Evolutionary conservation across 176 grass and related monocot genomes (phyloP).

Genomic region (Tillandsia fasciculata): DNA sequence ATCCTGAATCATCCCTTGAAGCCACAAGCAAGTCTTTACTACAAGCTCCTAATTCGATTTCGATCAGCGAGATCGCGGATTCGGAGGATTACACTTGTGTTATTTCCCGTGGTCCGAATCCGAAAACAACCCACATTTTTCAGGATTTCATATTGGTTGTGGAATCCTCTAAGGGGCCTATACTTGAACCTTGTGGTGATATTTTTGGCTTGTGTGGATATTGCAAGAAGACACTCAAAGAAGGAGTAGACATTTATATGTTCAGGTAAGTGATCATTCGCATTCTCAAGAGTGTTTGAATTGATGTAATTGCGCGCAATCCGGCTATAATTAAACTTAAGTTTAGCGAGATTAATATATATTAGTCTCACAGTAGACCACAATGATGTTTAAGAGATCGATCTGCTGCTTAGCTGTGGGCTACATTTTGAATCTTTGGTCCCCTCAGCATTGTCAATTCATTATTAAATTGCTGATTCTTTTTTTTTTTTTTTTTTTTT

Average conservation of each 20-base stretch:
- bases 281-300: too few species aligned
- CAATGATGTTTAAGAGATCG: too few species aligned
- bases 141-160: constrained; percentile 37
- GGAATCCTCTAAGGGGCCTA: constrained; percentile 27
- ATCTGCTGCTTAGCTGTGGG: too few species aligned
- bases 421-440: too few species aligned
- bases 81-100: constrained; percentile 90
- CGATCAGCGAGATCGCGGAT: constrained; percentile 22
- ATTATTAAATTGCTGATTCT: too few species aligned
- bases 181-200: background rate
- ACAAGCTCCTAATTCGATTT: constrained; percentile 5
- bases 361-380: too few species aligned
- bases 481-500: too few species aligned
- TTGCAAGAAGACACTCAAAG: constrained; percentile 55
- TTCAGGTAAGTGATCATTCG: constrained; percentile 40
- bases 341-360: too few species aligned
- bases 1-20: too few species aligned
- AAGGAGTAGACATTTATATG: constrained; percentile 59
- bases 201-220: constrained; percentile 38
- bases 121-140: constrained; percentile 71
- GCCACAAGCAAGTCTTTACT: background rate
- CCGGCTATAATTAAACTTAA: too few species aligned
- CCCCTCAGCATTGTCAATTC: too few species aligned
- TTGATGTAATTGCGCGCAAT: too few species aligned
- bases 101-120: constrained; percentile 57